Evolutionary conservation across 805 yeast genomes (phyloP).

Genomic region (Myxozyma monticola): DNA sequence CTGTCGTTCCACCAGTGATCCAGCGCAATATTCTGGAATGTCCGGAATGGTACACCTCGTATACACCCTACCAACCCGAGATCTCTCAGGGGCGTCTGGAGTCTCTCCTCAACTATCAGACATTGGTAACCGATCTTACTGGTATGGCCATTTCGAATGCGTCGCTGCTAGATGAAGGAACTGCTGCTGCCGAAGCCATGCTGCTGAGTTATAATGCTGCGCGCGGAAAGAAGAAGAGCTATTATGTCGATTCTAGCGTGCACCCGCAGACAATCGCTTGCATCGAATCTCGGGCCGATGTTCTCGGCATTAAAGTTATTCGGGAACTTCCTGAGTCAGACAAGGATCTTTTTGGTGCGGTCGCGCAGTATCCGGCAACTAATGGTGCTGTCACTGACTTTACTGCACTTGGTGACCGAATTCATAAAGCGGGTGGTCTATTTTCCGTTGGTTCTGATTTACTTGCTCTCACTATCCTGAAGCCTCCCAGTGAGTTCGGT

Average conservation of each 20-base stretch:
- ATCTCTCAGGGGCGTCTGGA: conserved; percentile 96
- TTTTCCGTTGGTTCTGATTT: conserved; percentile 89
- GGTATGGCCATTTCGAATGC: conserved; percentile 96
- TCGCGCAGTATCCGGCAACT: conserved; percentile 89
- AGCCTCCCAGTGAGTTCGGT: conserved; percentile 80
- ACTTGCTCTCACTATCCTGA: conserved; percentile 79
- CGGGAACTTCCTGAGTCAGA: conserved; percentile 51
- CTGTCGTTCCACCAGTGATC: conserved; percentile 85
- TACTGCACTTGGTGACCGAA: conserved; percentile 56
- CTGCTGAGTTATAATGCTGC: conserved; percentile 68
- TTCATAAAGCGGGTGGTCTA: conserved; percentile 72
- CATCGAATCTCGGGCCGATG: conserved; percentile 72
- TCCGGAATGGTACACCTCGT: conserved; percentile 98
- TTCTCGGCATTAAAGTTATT: conserved; percentile 63
- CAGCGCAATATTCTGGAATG: conserved; percentile 88
- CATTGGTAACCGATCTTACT: conserved; percentile 85
- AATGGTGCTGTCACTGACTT: conserved; percentile 67
- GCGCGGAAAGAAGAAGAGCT: conserved; percentile 64
- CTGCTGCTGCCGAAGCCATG: conserved; percentile 98
- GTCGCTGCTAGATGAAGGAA: conserved; percentile 91
- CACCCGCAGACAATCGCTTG: conserved; percentile 88
- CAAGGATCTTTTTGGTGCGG: conserved; percentile 66
- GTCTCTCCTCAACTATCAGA: conserved; percentile 85
- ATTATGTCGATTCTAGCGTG: conserved; percentile 70
- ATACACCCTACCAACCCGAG: conserved; percentile 98